Evolutionary conservation across 1,284 basidiomycete genomes (phyloP), one percentile per base, ranked within the genome.

Genomic region (Heterobasidion parviporum): DNA sequence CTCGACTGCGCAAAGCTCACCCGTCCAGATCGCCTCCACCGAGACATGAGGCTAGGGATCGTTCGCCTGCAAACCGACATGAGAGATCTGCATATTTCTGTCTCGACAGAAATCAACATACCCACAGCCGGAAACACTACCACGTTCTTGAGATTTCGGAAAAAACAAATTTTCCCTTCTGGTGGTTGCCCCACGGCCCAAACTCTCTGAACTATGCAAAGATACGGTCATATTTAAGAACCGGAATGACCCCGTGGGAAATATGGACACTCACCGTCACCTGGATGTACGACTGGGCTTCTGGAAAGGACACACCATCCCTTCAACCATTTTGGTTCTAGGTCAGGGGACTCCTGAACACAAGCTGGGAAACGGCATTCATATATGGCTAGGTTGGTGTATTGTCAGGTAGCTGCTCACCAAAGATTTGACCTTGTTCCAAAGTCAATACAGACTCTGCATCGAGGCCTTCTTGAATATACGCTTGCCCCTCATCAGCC

Each of bases 1-100:
- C 53, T 61, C 32, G 36, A 15, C 49, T 43, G 20, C 18, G 26
- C 3, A 6, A 61, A 68, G 54, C 71, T 54, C 67, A 87, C 85
- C 85, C 87, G 60, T 90, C 87, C 41, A 90, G 71, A 70, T 90
- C 87, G 0, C 87, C 88, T 43, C 87, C 87, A 16, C 78, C 83
- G 18, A 90, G 72, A 61, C 77, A 81, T 7, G 85, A 86, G 15
- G 88, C 78, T 52, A 89, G 64, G 1, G 87, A 83, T 52, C 85
- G 78, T 1, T 63, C 59, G 3, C 87, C 85, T 89, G 59, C 4
- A 32, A 41, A 10, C 38, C 38, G 46, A 10, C 10, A 32, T 48
- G 9, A 48, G 26, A 48, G 12, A 20, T 53, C 18, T 26, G 10
- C 55, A 33, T 51, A 32, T 16, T 51, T 14, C 52, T 18, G 49